These are phyloP conservation scores for Ophiostoma pallidulum DNA, from an alignment of 2,329 filamentous ascomycete genomes.

Conservation along the genomic window DNA sequence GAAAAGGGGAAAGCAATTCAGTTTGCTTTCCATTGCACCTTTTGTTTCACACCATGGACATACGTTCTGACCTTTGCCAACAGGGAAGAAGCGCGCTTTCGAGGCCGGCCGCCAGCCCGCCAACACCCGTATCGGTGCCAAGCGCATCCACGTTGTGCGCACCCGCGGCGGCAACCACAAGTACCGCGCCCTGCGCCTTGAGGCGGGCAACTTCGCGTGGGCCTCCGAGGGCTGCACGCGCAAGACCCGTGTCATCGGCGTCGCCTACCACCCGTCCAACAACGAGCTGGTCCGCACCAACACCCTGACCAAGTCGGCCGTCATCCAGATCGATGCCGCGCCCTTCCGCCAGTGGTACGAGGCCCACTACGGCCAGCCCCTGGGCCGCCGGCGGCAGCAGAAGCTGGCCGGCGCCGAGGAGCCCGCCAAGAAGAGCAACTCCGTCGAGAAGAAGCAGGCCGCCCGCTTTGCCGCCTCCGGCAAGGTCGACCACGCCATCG, in stretches of 20 bases:
- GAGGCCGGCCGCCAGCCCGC: slow-evolving; percentile 98
- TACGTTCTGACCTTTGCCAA: slow-evolving; percentile 67
- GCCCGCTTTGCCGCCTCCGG: slow-evolving; percentile 70
- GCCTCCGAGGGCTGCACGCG: slow-evolving; percentile 94
- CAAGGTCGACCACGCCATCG: slow-evolving; percentile 87
- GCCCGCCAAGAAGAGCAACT: slow-evolving; percentile 87
- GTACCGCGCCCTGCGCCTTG: slow-evolving; percentile 97
- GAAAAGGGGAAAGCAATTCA: background rate
- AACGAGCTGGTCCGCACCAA: slow-evolving; percentile 99
- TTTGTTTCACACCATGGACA: slow-evolving; percentile 33
- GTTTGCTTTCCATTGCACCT: background rate
- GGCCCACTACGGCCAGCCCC: slow-evolving; percentile 89
- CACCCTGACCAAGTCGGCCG: slow-evolving; percentile 97
- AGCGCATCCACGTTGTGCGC: slow-evolving; percentile 35
- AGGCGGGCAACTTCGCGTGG: slow-evolving; percentile 99
- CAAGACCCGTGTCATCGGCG: slow-evolving; percentile 98
- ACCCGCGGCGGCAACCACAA: slow-evolving; percentile 82
- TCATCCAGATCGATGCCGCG: slow-evolving; percentile 97
- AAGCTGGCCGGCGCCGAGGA: slow-evolving; percentile 57
- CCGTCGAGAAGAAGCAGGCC: slow-evolving; percentile 93
- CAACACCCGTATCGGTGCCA: slow-evolving; percentile 92
- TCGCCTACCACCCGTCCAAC: slow-evolving; percentile 99
- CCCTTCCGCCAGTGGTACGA: slow-evolving; percentile 99
- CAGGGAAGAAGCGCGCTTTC: slow-evolving; percentile 95
- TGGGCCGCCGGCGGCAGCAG: slow-evolving; percentile 87